phyloP scores from a whole-genome alignment of 352 stramenopile genomes.

The Pythium insidiosum region DNA sequence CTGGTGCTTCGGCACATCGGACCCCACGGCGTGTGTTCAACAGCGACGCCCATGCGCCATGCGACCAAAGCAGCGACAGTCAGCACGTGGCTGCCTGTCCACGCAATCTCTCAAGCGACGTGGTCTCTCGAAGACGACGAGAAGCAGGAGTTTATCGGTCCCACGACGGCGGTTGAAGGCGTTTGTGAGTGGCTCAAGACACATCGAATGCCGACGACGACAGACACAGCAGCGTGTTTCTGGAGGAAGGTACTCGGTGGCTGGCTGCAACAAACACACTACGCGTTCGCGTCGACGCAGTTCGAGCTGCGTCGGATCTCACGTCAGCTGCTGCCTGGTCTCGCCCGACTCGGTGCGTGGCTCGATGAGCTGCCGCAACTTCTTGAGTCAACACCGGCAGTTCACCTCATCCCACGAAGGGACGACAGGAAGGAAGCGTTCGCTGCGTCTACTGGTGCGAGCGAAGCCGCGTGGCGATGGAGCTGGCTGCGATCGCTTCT shows the following conservation, averaged over 20 bases:
- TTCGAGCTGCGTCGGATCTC: constrained; percentile 67
- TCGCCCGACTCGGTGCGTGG: constrained; percentile 51
- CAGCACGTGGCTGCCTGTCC: constrained; percentile 1
- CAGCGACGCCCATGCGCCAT: too few species aligned
- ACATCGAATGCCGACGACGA: neutral
- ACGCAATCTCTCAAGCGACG: constrained; percentile 16
- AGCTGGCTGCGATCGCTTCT: constrained; percentile 28
- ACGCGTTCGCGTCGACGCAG: constrained; percentile 38
- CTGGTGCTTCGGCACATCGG: constrained; percentile 2
- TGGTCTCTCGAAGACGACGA: constrained; percentile 27
- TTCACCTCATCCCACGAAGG: too few species aligned
- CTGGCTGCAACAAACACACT: constrained; percentile 30
- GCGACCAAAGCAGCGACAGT: too few species aligned
- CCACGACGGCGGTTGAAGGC: neutral
- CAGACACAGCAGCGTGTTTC: constrained; percentile 6
- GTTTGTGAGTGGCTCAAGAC: constrained; percentile 5
- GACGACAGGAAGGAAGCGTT: neutral
- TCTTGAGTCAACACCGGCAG: constrained; percentile 5
- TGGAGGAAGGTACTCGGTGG: constrained; percentile 27
- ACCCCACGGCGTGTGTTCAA: too few species aligned
- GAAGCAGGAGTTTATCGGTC: neutral
- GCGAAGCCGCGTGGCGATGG: constrained; percentile 15
- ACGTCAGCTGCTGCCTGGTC: constrained; percentile 38
- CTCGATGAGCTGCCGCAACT: constrained; percentile 23
- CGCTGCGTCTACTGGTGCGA: neutral